Evolutionary conservation across 2,329 filamentous ascomycete genomes (phyloP), one percentile per base, ranked within the genome.

Genomic region (Penicillium oxalicum): DNA sequence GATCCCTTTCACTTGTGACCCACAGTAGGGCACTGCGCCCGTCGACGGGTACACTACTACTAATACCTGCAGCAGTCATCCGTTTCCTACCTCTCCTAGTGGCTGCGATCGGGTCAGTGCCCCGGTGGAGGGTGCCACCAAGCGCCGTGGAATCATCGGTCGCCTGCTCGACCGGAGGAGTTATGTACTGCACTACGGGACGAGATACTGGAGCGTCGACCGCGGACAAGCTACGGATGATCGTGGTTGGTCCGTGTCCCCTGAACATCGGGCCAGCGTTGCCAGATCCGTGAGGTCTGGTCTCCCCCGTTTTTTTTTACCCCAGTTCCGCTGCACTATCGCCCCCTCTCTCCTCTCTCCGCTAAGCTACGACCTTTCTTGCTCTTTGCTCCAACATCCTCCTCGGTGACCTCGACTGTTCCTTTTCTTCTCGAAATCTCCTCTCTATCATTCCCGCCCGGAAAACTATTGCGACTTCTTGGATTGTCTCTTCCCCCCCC

Each of bases 261-360:
- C 54, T 56, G 51, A 54, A 53, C 53, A 53, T 56, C 55, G 56
- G 56, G 51, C 51, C 55, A 49, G 57, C 55, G 52, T 59, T 58
- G 55, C 57, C 57, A 60, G 53, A 58, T 60, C 55, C 56, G 55
- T 56, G 9, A 11, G 9, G 29, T 7, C 29, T 32, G 9, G 29
- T 13, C 32, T 5, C 25, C n/a, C 45, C 26, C 32, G 13, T 27
- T 24, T 34, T 34, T 28, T 33, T 45, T 50, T 53, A 49, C 48
- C 44, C 45, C 51, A 44, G 47, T 45, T 44, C 43, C 40, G 38
- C 35, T 26, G n/a, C 11, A 35, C 33, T 9, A 35, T 24, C 28
- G 27, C 45, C 45, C 40, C 49, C 51, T 51, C 48, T 38, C 52
- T 49, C 48, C 40, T 34, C 40, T 39, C 35, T 18, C 26, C 27